Base-by-base conservation (phyloP, 1,284 basidiomycete genomes). In the Bondarzewia mesenterica region DNA sequence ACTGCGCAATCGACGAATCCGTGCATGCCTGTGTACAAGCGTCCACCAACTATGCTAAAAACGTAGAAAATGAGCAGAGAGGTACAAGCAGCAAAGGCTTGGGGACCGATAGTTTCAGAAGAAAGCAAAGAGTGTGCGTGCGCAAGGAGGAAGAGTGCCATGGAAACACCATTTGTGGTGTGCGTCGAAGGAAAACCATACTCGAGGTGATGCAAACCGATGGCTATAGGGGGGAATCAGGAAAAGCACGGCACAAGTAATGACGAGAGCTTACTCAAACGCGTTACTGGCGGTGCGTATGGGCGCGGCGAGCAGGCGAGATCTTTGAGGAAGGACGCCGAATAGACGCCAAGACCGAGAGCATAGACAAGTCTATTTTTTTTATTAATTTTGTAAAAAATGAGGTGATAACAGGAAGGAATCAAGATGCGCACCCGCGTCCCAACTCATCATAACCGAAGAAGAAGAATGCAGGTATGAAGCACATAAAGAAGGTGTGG, bases 181-280 rank as follows among this genome's bases (percentile, higher is more conserved):
- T 99, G 95, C 0, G 94, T 97, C 0, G 93, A 97, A 0, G 93
- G 94, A 62, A 98, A 97, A 15, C 95, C 94, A 61, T 93, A 93
- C 67, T 93, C 89, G 3, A 89, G 74, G 57, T 92, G 89, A 60
- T 92, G 90, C 0, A 76, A 82, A 35, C 89, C 87, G 55, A 93
- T 87, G 3, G 85, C 89, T 93, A 56, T 5, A 14, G 2, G 4
- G 22, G 32, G 12, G 32, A 43, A 38, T 50, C 18, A 39, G 44
- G 20, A 16, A n/a, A 22, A 22, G 32, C 46, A 42, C 42, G 38
- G 42, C 32, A 36, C 26, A 14, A 22, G 44, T 20, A 2, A 46
- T 38, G 42, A 10, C 21, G 22, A 20, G n/a, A 12, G 73, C 83
- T 52, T 59, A 89, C 86, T 85, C 3, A 98, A 72, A 35, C 95